Base-by-base conservation (phyloP, 306 rosid genomes). In the Quercus glauca region DNA sequence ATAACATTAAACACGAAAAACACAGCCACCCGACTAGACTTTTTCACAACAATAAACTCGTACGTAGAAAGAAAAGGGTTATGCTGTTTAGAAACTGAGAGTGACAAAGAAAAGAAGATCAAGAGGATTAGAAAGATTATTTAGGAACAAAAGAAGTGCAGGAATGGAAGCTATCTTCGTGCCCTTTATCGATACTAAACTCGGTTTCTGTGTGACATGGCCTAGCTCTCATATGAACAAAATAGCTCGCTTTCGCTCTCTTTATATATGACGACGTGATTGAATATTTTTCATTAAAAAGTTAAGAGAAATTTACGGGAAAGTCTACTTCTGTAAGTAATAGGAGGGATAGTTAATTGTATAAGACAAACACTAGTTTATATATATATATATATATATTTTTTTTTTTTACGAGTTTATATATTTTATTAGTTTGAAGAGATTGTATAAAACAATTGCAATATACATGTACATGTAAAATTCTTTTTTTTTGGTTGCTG, bases 1-100 rank as follows among this genome's bases (percentile, higher is more conserved):
- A 83, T 75, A 9, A 76, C 70, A n/a, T 78, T 77, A 9, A 74
- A 77, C 76, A 78, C 8, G 79, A 83, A 61, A 65, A 73, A 83
- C 55, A 77, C 69, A 3, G 72, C 55, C 35, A 20, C 28, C 4
- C 75, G 82, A 45, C 78, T 76, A 14, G 82, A 28, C 67, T 60
- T 83, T 2, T 18, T 73, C 14, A 43, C 69, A 13, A 63, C 45
- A 52, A 83, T 64, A 20, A 60, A 73, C 29, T 82, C 80, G 65
- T 76, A 73, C 25, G 76, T 76, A 31, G 82, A 68, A 29, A 73
- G 64, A 33, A 71, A 17, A 37, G 76, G 26, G 18, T 64, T 75
- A 2, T 57, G 84, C 71, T 79, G 72, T 69, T 70, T 63, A 8
- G 76, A 69, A 31, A 37, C 75, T 1, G 83, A 20, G 21, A 67